phyloP scores from a whole-genome alignment of 164 flowering plant genomes.

The Warburgia ugandensis region DNA sequence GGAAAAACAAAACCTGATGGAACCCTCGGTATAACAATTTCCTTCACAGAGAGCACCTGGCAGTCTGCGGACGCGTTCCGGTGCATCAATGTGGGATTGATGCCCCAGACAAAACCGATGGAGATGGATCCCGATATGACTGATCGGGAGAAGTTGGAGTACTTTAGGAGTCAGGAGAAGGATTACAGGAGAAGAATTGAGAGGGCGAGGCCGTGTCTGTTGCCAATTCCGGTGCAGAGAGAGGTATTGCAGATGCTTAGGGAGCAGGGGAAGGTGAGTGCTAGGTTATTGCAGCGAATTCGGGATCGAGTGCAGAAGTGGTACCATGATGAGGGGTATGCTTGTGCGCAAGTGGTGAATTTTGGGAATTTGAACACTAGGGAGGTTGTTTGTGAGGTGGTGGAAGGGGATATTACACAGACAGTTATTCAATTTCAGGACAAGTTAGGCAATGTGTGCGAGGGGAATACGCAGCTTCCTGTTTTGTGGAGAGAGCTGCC shows the following conservation, averaged over 20 bases:
- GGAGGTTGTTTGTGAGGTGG: constrained; percentile 98
- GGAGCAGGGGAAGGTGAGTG: constrained; percentile 71
- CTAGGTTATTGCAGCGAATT: constrained; percentile 79
- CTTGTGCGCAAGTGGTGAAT: constrained; percentile 92
- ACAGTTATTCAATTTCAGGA: constrained; percentile 77
- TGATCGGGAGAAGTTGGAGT: constrained; percentile 68
- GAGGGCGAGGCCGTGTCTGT: constrained; percentile 66
- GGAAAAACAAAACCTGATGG: constrained; percentile 81
- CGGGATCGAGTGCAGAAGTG: constrained; percentile 94
- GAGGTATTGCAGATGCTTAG: constrained; percentile 66
- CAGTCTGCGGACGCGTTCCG: constrained; percentile 60
- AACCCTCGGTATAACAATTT: constrained; percentile 47
- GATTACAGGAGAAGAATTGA: constrained; percentile 85
- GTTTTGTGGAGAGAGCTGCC: constrained; percentile 81
- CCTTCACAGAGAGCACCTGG: constrained; percentile 82
- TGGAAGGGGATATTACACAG: constrained; percentile 93
- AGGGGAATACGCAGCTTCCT: constrained; percentile 72
- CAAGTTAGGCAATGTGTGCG: constrained; percentile 90
- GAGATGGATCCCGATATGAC: constrained; percentile 82
- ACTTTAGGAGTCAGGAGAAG: constrained; percentile 55
- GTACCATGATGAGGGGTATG: constrained; percentile 97
- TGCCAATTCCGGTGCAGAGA: constrained; percentile 43
- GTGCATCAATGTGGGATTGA: constrained; percentile 87
- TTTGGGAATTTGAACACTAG: constrained; percentile 93
- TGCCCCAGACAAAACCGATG: constrained; percentile 65